A percentile compares a stretch with the other conserved stretches of the same genome.
Conservation (phyloP, 768 basidiomycete genomes). For the Rubroboletus pulcherrimus region DNA sequence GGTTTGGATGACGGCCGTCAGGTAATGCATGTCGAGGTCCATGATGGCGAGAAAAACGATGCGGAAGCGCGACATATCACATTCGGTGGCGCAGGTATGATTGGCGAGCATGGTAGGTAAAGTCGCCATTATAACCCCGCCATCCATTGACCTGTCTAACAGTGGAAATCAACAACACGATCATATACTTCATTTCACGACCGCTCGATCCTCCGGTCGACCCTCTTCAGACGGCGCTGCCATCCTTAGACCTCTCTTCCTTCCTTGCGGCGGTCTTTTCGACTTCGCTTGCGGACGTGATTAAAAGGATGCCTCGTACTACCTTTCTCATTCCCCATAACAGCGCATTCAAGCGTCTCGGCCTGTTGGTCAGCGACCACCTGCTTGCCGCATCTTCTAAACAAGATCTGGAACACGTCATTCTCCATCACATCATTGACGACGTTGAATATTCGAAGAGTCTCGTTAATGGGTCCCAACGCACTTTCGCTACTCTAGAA, state of each 20-base stretch:
- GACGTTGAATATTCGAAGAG: constrained; percentile 68
- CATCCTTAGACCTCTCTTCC: constrained; percentile 79
- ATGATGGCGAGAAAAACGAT: constrained; percentile 44
- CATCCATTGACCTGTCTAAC: constrained; percentile 11
- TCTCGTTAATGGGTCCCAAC: constrained; percentile 60
- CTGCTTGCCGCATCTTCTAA: constrained; percentile 77
- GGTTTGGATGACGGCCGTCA: constrained; percentile 70
- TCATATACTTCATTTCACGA: constrained; percentile 87
- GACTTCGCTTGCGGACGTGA: constrained; percentile 68
- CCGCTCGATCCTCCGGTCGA: constrained; percentile 82
- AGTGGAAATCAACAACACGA: constrained; percentile 73
- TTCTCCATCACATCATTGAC: constrained; percentile 83
- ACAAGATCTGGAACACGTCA: constrained; percentile 74
- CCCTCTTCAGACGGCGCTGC: constrained; percentile 74
- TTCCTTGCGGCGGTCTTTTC: constrained; percentile 92
- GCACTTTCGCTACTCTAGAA: constrained; percentile 77
- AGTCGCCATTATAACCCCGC: not conserved
- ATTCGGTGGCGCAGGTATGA: constrained; percentile 80
- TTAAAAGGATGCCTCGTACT: constrained; percentile 62
- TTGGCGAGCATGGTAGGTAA: constrained; percentile 70
- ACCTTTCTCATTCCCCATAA: constrained; percentile 89
- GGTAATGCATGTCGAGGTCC: constrained; percentile 67
- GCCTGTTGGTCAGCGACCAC: constrained; percentile 79
- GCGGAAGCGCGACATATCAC: constrained; percentile 51
- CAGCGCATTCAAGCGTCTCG: constrained; percentile 82